These are phyloP conservation scores for Austroboletus festivus DNA, from an alignment of 768 basidiomycete species.

Conservation along the genomic window DNA sequence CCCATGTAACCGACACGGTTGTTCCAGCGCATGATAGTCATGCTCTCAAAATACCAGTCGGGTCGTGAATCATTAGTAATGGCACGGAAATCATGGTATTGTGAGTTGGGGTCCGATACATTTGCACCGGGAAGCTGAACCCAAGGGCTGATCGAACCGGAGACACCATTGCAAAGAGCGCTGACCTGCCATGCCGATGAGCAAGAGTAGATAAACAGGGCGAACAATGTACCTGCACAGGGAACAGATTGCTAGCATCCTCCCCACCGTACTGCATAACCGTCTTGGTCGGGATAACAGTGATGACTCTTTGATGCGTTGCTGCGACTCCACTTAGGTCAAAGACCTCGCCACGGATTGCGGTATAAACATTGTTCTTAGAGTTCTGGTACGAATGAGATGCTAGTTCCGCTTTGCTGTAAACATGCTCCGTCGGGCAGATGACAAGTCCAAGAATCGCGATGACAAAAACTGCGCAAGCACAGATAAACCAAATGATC, in stretches of 20 bases:
- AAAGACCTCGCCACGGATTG: conserved; percentile 93
- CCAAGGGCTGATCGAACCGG: conserved; percentile 79
- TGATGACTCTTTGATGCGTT: conserved; percentile 64
- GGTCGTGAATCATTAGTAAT: conserved; percentile 86
- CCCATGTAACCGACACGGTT: conserved; percentile 88
- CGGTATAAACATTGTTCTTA: conserved; percentile 74
- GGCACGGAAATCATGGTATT: conserved; percentile 96
- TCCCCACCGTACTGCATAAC: conserved; percentile 83
- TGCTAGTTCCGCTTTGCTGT: conserved; percentile 70
- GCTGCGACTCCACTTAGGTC: conserved; percentile 69
- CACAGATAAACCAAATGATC: conserved; percentile 93
- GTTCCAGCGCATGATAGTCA: conserved; percentile 91
- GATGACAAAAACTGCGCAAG: conserved; percentile 88
- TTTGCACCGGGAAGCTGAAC: conserved; percentile 77
- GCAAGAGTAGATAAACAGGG: background rate
- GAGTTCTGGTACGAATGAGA: conserved; percentile 60
- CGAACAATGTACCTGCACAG: conserved; percentile 70
- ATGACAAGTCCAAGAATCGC: conserved; percentile 83
- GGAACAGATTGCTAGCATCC: conserved; percentile 76
- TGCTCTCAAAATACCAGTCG: conserved; percentile 96
- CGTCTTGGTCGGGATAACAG: conserved; percentile 70
- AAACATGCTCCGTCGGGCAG: conserved; percentile 94
- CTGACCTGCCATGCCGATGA: conserved; percentile 54
- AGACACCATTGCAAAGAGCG: conserved; percentile 86
- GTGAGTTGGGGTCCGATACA: conserved; percentile 66